Conservation (phyloP, 805 yeast genomes). For the Brettanomyces anomalus region DNA sequence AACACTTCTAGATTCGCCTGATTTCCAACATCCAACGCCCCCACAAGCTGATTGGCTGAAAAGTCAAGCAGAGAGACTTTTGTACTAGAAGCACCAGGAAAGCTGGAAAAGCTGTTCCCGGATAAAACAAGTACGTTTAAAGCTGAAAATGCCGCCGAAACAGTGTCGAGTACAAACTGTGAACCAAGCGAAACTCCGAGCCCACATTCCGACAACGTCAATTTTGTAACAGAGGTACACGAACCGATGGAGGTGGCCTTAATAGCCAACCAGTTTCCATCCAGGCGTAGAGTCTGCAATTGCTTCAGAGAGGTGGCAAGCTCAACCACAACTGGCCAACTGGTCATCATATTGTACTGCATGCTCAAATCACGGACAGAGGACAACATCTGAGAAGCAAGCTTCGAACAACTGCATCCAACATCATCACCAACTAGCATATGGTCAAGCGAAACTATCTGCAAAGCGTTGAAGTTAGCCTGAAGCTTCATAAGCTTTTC, state of each 20-base stretch:
- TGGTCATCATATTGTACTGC: constrained; percentile 46
- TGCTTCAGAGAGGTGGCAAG: constrained; percentile 29
- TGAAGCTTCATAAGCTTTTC: constrained; percentile 43
- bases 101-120: not conserved
- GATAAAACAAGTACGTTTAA: not conserved
- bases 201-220: constrained; percentile 13
- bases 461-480: constrained; percentile 35
- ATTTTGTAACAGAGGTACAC: constrained; percentile 8
- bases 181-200: constrained; percentile 3
- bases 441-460: constrained; percentile 41
- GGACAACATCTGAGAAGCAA: constrained; percentile 6
- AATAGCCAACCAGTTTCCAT: constrained; percentile 40
- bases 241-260: constrained; percentile 1
- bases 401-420: constrained; percentile 4
- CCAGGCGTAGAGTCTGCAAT: constrained; percentile 37
- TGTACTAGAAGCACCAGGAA: not conserved
- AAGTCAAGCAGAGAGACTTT: not conserved
- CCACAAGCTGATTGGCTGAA: not conserved
- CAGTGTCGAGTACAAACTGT: not conserved
- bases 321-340: constrained; percentile 29
- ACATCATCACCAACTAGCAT: constrained; percentile 24
- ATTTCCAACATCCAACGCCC: constrained; percentile 1
- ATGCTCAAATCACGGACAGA: constrained; percentile 40
- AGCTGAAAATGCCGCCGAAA: not conserved
- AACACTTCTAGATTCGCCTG: constrained; percentile 1